Base-by-base conservation (phyloP, 108 stramenopile species). In the Nitzschia putrida region DNA sequence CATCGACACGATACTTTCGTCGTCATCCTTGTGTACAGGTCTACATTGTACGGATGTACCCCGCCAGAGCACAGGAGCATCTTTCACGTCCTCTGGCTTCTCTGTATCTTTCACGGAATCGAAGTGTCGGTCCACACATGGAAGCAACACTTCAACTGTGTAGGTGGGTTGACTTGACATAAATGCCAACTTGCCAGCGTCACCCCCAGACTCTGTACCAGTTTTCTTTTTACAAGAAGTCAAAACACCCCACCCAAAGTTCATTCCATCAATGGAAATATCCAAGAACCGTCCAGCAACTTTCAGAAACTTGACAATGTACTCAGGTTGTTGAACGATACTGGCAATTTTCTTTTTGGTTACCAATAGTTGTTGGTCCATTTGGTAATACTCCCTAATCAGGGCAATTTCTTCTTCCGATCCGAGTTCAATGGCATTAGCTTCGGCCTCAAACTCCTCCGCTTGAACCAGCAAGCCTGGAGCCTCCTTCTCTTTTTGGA, bases 281-380 rank as follows among this genome's bases (percentile, higher is more conserved):
- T 94, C 90, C 25, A 96, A 70, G 20, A 98, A 72, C 18, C 98
- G 81, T 12, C 96, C 95, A 9, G 90, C 37, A 23, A 73, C 71
- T 72, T 96, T 83, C 16, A 99, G 80, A 70, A 97, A 99, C 23
- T 90, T 95, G n/a, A 94, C 45, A 69, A 92, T 82, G 76, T 96
- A 77, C 43, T 94, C 85, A 0, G 98, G 96, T 45, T 91, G 77
- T 55, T 87, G 88, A n/a, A 95, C 83, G 23, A 92, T 88, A 47
- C 76, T 78, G 61, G 80, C 61, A 58, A 97, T 91, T 57, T 92
- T 93, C 21, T 65, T 67, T 67, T 88, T 75, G 13, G 88, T 87
- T 39, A 88, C 55, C 21, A 89, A 51, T 14, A 95, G 78, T 73
- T 98, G 94, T 44, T 87, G 78, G 47, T 84, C 81, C 82, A 98